Conservation (phyloP, 345 rosid species). For the Luvunga scandens region DNA sequence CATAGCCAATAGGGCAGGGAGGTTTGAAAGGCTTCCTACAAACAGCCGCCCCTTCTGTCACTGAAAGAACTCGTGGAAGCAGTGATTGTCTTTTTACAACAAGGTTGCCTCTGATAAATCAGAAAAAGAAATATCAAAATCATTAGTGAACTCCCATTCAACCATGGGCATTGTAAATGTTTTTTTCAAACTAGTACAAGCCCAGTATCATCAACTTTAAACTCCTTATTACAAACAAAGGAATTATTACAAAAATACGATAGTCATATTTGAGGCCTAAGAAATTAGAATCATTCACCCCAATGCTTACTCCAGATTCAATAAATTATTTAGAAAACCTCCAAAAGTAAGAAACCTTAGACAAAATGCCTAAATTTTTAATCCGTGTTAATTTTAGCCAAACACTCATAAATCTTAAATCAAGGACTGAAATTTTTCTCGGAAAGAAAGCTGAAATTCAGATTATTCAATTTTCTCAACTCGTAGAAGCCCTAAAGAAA, state of each 20-base stretch:
- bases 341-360: neutral
- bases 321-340: neutral
- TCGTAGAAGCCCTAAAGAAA: conserved; percentile 6
- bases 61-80: conserved; percentile 83
- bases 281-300: neutral
- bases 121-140: conserved; percentile 6
- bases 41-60: conserved; percentile 80
- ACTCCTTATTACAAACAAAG: neutral
- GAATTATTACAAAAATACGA: neutral
- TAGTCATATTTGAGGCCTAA: neutral
- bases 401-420: neutral
- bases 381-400: neutral
- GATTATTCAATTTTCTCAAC: neutral
- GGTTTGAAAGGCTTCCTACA: conserved; percentile 97
- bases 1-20: conserved; percentile 64
- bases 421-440: neutral
- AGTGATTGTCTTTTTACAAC: conserved; percentile 75
- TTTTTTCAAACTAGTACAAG: neutral
- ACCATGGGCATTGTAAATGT: neutral
- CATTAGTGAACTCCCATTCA: neutral
- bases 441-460: neutral
- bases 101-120: conserved; percentile 70
- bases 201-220: neutral
- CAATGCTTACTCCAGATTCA: neutral
- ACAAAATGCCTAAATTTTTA: neutral